Conservation (phyloP, 805 yeast species). For the Ogataea populi-albae region DNA sequence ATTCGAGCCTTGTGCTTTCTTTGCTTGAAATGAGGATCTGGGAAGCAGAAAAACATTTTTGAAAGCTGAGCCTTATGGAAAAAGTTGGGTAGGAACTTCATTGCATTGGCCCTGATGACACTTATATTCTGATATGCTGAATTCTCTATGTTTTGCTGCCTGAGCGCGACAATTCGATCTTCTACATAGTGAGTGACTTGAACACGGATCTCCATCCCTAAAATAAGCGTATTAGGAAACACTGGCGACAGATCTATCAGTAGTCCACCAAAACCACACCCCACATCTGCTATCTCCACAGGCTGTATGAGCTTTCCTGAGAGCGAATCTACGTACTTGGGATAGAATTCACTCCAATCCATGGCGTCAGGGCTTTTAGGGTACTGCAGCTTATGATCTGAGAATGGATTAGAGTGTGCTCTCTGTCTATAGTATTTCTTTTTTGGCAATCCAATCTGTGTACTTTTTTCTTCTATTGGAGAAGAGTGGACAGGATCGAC, state of each 20-base stretch:
- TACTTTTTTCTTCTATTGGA: slow-evolving; percentile 19
- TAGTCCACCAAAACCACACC: slow-evolving; percentile 97
- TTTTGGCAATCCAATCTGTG: slow-evolving; percentile 52
- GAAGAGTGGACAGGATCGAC: slow-evolving; percentile 28
- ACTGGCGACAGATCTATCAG: slow-evolving; percentile 73
- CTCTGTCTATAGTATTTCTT: slow-evolving; percentile 91
- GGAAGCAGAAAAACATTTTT: slow-evolving; percentile 97
- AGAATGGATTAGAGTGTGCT: slow-evolving; percentile 96
- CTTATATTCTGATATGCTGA: slow-evolving; percentile 72
- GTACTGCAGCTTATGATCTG: slow-evolving; percentile 89
- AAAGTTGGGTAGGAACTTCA: slow-evolving; percentile 96
- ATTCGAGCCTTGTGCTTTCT: slow-evolving; percentile 97
- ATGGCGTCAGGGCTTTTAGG: slow-evolving; percentile 77
- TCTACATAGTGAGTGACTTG: slow-evolving; percentile 97
- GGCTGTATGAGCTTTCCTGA: slow-evolving; percentile 42
- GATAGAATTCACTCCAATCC: slow-evolving; percentile 85
- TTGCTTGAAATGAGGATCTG: slow-evolving; percentile 99
- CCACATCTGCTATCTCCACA: slow-evolving; percentile 92
- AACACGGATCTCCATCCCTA: slow-evolving; percentile 97
- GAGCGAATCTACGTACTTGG: slow-evolving; percentile 45
- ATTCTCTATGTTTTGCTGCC: slow-evolving; percentile 46
- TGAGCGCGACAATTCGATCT: slow-evolving; percentile 87
- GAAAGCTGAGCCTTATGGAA: slow-evolving; percentile 77
- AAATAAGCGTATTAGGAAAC: slow-evolving; percentile 68
- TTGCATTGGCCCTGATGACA: slow-evolving; percentile 91